Base-by-base conservation (phyloP, 2,329 filamentous ascomycete genomes). In the Pyricularia grisea region DNA sequence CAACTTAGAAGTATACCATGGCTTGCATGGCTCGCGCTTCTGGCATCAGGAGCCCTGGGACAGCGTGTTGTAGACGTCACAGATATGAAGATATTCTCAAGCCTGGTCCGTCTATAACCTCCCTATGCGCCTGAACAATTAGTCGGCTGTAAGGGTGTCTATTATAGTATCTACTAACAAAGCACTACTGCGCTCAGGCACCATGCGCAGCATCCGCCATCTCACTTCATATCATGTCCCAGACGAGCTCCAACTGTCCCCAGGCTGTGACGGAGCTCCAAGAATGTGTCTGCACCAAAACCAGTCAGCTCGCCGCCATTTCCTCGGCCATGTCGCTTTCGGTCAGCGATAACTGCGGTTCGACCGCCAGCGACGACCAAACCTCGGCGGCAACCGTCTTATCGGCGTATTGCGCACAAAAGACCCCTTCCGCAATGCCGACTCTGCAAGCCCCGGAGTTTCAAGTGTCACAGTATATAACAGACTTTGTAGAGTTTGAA, bases 221-320 rank as follows among this genome's bases (percentile, higher is more conserved):
- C 58, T 80, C 78, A 2, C 79, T 80, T 70, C 79, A 81, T 69
- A 74, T 87, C 71, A 77, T 79, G 70, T 70, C 72, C 50, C 78
- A 82, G 71, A 85, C 84, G 0, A 73, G 77, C 31, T 75, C 77
- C 11, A 77, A 76, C 65, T 86, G 84, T 71, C 80, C 80, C 17
- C 76, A 80, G 30, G 80, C 75, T 5, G 80, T 79, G 17, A 78
- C 79, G 4, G 80, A 78, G 4, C 75, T 87, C 10, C 83, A 86
- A 71, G 81, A 79, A 10, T 87, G 85, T 69, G 78, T 85, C n/a
- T 87, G 84, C 76, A 81, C 81, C 17, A 82, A 84, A 73, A 78
- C 80, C 71, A 79, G 77, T 66, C 79, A 80, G 70, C 76, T 78
- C 20, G 77, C 75, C 4, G 76, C 78, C 3, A 74, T 86, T 68